Conservation (phyloP, 2,329 filamentous ascomycete genomes). For the Aspergillus hortae region DNA sequence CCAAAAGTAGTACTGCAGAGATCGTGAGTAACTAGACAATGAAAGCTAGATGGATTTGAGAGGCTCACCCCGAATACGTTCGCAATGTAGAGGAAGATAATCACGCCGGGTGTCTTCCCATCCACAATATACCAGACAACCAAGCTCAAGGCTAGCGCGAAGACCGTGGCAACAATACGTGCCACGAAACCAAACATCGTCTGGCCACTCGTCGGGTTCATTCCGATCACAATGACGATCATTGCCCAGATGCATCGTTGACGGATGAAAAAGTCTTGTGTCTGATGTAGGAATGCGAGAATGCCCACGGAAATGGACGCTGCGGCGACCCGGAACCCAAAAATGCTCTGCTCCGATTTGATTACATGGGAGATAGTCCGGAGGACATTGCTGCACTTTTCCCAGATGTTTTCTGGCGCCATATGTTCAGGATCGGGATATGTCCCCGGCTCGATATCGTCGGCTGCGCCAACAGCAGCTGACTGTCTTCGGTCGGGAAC, state of each 20-base stretch:
- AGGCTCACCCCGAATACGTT: conserved; percentile 49
- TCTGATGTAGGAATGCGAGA: conserved; percentile 60
- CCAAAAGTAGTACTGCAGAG: conserved; percentile 56
- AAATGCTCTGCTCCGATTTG: conserved; percentile 60
- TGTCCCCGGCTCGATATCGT: conserved; percentile 41
- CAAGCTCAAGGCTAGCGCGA: conserved; percentile 60
- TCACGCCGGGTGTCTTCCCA: conserved; percentile 57
- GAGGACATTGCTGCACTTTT: conserved; percentile 59
- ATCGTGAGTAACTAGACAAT: conserved; percentile 1
- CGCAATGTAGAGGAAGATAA: conserved; percentile 67
- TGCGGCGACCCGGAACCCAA: conserved; percentile 66
- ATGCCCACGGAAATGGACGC: conserved; percentile 70
- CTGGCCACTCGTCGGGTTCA: conserved; percentile 65
- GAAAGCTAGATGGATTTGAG: neutral
- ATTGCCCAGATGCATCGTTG: conserved; percentile 72
- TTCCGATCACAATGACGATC: conserved; percentile 69
- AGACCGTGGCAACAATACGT: conserved; percentile 59
- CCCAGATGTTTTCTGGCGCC: conserved; percentile 57
- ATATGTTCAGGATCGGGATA: conserved; percentile 66
- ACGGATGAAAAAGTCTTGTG: conserved; percentile 63
- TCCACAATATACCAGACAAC: conserved; percentile 71
- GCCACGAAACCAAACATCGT: conserved; percentile 66
- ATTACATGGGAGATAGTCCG: conserved; percentile 57
- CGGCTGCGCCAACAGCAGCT: conserved; percentile 33
- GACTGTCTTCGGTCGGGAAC: conserved; percentile 12